Conservation (phyloP, 768 basidiomycete species). For the Amyloporia xantha region DNA sequence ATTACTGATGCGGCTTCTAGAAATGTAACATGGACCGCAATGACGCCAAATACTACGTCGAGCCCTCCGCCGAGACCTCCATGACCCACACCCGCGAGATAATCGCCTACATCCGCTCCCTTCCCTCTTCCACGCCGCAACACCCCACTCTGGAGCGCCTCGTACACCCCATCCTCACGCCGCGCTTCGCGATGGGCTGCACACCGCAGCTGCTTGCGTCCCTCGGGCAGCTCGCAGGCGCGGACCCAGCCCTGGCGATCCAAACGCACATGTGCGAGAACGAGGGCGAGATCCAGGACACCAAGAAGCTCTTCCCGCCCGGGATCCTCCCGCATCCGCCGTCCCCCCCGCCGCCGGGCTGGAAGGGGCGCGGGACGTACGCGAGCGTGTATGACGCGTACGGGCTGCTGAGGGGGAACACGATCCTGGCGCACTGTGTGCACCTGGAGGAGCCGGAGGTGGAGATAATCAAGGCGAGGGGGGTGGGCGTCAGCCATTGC, state of each 20-base stretch:
- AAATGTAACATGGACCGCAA: slow-evolving; percentile 91
- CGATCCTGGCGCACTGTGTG: slow-evolving; percentile 84
- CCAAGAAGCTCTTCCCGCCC: slow-evolving; percentile 57
- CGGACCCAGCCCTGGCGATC: slow-evolving; percentile 59
- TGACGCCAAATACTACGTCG: slow-evolving; percentile 60
- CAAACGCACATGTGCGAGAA: slow-evolving; percentile 96
- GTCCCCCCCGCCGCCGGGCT: not conserved
- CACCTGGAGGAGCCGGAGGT: slow-evolving; percentile 73
- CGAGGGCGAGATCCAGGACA: slow-evolving; percentile 57
- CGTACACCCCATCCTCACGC: slow-evolving; percentile 87
- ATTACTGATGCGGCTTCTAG: slow-evolving; percentile 25
- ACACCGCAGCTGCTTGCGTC: slow-evolving; percentile 56
- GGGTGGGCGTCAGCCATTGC: slow-evolving; percentile 85
- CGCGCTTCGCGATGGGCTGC: slow-evolving; percentile 94
- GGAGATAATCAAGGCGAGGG: slow-evolving; percentile 53
- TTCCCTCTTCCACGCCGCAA: slow-evolving; percentile 28
- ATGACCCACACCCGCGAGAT: slow-evolving; percentile 55
- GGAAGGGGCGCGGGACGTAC: slow-evolving; percentile 46
- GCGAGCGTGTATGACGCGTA: slow-evolving; percentile 77
- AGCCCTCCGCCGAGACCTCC: slow-evolving; percentile 54
- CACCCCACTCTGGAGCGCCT: slow-evolving; percentile 31
- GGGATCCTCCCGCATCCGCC: slow-evolving; percentile 10
- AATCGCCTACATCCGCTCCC: slow-evolving; percentile 60
- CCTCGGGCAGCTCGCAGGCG: slow-evolving; percentile 55
- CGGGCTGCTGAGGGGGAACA: slow-evolving; percentile 70